Evolutionary conservation across 2,329 filamentous ascomycete genomes (phyloP), one percentile per base, ranked within the genome.

Genomic region (Diaporthe sp.): DNA sequence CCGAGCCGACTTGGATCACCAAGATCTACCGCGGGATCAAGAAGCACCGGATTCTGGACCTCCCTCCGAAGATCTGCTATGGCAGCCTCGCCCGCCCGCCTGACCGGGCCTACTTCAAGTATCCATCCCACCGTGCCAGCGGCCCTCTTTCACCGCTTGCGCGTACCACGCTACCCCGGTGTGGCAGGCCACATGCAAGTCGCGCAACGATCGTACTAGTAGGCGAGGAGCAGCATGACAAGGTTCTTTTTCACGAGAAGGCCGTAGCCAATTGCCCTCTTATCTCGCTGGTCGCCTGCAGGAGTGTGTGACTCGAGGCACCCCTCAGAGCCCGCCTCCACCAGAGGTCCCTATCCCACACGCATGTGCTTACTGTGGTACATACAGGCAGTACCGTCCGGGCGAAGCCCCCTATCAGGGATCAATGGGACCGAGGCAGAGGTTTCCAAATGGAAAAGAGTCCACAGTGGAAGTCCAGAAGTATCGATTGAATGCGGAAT

Each of bases 1-100:
- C 70, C 70, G 57, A 62, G 37, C 57, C 39, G 49, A 65, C 46
- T 15, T 62, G 70, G 70, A 73, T 73, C 65, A 58, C 5, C n/a
- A 74, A 61, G 51, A 74, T 74, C 73, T 74, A 42, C 62, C 51
- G 72, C 37, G 57, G 73, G 55, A 74, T 71, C 62, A 70, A 53
- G 39, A 59, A 59, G 65, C 73, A 25, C 65, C 70, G 73, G 49
- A 42, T 51, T 15, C 46, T 53, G 34, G 39, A 17, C 28, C 44
- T 51, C n/a, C 31, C 70, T 34, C 49, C 46, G 58, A 37, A 31
- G 58, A 65, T 44, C 44, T 51, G 55, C 10, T 46, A 39, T 61
- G 49, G 31, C 31, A 62, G 46, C 31, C 53, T 62, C 57, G 57
- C 70, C 42, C 37, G 25, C 37, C 57, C 70, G 57, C 70, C 49